Evolutionary conservation across 305 asterid species (phyloP).

Genomic region (Fraxinus platypoda): DNA sequence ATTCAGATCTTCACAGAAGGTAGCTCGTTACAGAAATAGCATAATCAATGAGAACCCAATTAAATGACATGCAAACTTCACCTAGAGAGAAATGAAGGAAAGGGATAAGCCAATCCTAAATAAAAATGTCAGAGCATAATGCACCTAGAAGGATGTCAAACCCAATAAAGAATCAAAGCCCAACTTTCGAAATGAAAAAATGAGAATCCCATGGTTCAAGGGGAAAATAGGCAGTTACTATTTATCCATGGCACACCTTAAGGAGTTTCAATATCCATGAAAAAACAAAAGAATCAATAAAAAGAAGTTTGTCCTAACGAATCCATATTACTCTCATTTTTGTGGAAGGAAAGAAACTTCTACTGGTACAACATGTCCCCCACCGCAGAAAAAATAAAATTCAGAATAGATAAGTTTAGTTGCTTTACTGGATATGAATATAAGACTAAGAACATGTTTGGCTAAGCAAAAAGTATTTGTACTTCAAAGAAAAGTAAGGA

Average conservation of each 20-base stretch:
- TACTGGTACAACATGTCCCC: neutral
- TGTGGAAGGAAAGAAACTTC: neutral
- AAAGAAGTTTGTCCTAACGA: neutral
- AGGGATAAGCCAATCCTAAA: neutral
- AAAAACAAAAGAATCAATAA: neutral
- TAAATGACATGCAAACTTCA: conserved; percentile 12
- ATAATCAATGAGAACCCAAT: neutral
- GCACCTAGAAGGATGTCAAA: conserved; percentile 7
- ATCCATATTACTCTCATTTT: neutral
- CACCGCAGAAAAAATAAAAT: neutral
- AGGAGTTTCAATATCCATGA: neutral
- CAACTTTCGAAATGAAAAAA: neutral
- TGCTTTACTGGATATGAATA: neutral
- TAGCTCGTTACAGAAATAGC: conserved; percentile 14
- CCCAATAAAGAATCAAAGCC: neutral
- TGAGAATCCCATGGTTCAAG: conserved; percentile 4
- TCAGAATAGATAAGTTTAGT: neutral
- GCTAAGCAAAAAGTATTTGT: neutral
- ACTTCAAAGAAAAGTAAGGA: neutral
- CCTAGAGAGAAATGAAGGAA: neutral
- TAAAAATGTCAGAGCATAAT: neutral
- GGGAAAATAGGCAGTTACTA: neutral
- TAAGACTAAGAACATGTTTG: neutral
- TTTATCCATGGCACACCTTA: neutral
- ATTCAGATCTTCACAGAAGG: conserved; percentile 22